A percentile compares a stretch with the other conserved stretches of the same genome.
Conservation (phyloP, 495 filamentous ascomycete species). For the Neurospora terricola region DNA sequence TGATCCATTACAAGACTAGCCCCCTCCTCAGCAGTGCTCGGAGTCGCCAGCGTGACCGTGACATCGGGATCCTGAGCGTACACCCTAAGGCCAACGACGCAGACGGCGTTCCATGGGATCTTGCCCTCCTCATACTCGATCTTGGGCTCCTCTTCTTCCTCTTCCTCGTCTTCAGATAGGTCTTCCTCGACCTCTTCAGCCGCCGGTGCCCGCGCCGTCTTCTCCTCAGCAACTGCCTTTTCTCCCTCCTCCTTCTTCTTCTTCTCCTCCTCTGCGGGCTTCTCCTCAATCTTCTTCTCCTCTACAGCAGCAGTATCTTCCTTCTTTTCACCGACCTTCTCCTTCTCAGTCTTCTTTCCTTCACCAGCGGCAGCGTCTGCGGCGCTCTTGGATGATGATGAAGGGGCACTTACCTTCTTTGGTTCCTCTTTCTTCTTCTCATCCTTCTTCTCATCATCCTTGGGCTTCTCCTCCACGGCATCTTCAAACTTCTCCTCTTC, state of each 20-base stretch:
- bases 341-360: constrained; percentile 4
- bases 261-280: neutral
- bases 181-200: neutral
- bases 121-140: constrained; percentile 5
- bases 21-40: constrained; percentile 19
- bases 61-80: constrained; percentile 34
- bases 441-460: constrained; percentile 1
- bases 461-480: constrained; percentile 5
- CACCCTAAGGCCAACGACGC: constrained; percentile 42
- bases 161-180: constrained; percentile 7
- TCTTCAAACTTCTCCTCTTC: constrained; percentile 10
- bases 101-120: constrained; percentile 44
- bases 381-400: neutral
- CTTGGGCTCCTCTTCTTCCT: constrained; percentile 7
- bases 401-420: neutral
- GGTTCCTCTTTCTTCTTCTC: neutral
- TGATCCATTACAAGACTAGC: constrained; percentile 17
- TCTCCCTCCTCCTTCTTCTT: constrained; percentile 1
- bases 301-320: neutral
- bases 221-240: neutral
- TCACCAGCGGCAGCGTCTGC: neutral
- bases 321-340: constrained; percentile 3
- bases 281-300: neutral
- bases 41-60: constrained; percentile 29
- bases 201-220: neutral